phyloP scores from a whole-genome alignment of 2,329 filamentous ascomycete species.

The Ophiocordyceps camponoti-rufipedis region DNA sequence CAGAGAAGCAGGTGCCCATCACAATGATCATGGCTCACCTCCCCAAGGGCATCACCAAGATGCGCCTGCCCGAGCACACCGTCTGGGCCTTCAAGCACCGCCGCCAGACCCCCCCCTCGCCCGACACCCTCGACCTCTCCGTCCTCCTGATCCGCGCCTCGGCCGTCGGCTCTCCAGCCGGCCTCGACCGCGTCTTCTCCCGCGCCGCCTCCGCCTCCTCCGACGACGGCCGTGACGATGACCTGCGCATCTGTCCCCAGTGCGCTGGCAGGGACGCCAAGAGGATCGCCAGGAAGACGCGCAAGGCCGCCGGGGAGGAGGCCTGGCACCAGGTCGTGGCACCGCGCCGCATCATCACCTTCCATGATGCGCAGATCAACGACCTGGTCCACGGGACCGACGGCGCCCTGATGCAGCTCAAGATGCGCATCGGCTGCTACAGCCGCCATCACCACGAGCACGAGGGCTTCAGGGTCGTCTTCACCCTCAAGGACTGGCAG shows the following conservation, averaged over 20 bases:
- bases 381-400: slow-evolving; percentile 80
- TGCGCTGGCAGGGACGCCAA: slow-evolving; percentile 52
- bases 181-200: slow-evolving; percentile 48
- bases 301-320: slow-evolving; percentile 84
- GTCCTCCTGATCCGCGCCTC: slow-evolving; percentile 81
- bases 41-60: slow-evolving; percentile 55
- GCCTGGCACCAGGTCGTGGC: slow-evolving; percentile 55
- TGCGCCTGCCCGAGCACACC: slow-evolving; percentile 76
- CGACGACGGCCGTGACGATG: no score
- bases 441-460: slow-evolving; percentile 93
- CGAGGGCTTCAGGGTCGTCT: slow-evolving; percentile 78
- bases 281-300: slow-evolving; percentile 56
- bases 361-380: slow-evolving; percentile 47
- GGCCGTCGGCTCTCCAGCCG: slow-evolving; percentile 60
- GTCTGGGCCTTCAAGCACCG: slow-evolving; percentile 35
- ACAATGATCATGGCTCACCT: slow-evolving; percentile 61
- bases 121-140: slow-evolving; percentile 63
- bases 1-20: slow-evolving; percentile 92
- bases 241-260: no score
- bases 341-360: slow-evolving; percentile 71
- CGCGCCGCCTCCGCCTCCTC: slow-evolving; percentile 17
- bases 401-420: slow-evolving; percentile 60
- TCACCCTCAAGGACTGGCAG: slow-evolving; percentile 73
- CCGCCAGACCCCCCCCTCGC: slow-evolving; percentile 29
- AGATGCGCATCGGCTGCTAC: slow-evolving; percentile 95